Conservation (phyloP, 345 rosid species). For the Adansonia digitata region DNA sequence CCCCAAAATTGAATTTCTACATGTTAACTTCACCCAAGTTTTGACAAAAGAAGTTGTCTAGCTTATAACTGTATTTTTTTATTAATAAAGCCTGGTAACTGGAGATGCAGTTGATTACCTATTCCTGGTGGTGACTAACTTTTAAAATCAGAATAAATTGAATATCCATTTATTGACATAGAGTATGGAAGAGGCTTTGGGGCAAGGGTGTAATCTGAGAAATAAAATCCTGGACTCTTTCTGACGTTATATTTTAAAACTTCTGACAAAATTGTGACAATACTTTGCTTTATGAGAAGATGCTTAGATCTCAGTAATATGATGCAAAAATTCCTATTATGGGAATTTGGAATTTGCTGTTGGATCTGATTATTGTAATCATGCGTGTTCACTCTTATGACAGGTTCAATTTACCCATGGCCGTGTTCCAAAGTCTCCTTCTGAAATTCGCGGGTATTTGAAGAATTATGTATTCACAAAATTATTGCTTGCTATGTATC, state of each 20-base stretch:
- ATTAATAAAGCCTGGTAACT: neutral
- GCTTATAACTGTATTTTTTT: neutral
- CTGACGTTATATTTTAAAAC: neutral
- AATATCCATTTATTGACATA: neutral
- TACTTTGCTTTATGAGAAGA: neutral
- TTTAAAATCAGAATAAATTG: neutral
- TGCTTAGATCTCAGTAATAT: neutral
- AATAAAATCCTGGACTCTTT: neutral
- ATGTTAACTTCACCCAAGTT: neutral
- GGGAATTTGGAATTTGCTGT: neutral
- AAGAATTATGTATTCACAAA: neutral
- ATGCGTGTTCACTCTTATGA: conserved; percentile 21
- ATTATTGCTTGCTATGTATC: neutral
- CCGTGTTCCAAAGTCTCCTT: conserved; percentile 57
- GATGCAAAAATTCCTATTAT: neutral
- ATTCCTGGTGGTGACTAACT: neutral
- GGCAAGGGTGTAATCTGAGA: neutral
- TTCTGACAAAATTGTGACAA: neutral
- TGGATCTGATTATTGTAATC: neutral
- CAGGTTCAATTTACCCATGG: conserved; percentile 76
- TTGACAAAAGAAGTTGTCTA: neutral
- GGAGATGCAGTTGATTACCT: neutral
- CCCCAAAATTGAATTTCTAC: neutral
- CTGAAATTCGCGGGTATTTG: conserved; percentile 84
- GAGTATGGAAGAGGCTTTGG: neutral